Conservation (phyloP, 1,284 basidiomycete species). For the Rhodotorula sp. region DNA sequence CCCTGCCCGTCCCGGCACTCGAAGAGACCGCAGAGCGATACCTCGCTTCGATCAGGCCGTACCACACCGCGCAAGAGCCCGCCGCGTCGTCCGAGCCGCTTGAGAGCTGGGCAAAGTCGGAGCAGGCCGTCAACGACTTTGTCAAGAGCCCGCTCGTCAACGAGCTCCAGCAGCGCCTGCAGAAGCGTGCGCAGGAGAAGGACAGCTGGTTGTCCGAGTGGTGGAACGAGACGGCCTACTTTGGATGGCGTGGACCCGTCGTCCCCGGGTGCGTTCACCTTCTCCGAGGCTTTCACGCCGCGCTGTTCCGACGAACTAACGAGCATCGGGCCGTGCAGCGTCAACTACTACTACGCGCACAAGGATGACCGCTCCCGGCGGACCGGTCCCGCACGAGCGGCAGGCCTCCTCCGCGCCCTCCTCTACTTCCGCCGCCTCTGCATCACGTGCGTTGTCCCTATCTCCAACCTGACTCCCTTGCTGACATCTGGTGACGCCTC, state of each 20-base stretch:
- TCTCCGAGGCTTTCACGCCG: not conserved
- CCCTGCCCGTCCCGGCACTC: conserved; percentile 78
- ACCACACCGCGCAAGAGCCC: conserved; percentile 61
- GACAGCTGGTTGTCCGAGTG: conserved; percentile 91
- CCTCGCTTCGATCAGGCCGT: conserved; percentile 74
- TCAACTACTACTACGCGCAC: conserved; percentile 95
- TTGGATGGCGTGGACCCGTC: conserved; percentile 55
- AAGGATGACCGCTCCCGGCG: conserved; percentile 62
- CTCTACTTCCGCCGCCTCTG: conserved; percentile 76
- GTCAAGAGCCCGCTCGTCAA: conserved; percentile 65
- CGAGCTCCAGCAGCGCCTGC: conserved; percentile 75
- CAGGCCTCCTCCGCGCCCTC: conserved; percentile 75
- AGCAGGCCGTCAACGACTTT: conserved; percentile 64
- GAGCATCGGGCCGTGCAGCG: conserved; percentile 54
- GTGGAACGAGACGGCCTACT: conserved; percentile 90
- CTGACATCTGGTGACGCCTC: not conserved
- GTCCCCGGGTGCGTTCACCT: conserved; percentile 44
- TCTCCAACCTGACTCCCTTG: no score
- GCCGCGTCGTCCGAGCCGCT: conserved; percentile 36
- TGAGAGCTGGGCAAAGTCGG: conserved; percentile 35
- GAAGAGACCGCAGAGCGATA: conserved; percentile 79
- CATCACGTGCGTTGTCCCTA: conserved; percentile 62
- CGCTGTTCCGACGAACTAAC: no score
- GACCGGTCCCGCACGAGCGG: conserved; percentile 61
- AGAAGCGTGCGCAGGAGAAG: conserved; percentile 61